Conservation (phyloP, 129 eudicot species). For the Helichrysum umbraculigerum region DNA sequence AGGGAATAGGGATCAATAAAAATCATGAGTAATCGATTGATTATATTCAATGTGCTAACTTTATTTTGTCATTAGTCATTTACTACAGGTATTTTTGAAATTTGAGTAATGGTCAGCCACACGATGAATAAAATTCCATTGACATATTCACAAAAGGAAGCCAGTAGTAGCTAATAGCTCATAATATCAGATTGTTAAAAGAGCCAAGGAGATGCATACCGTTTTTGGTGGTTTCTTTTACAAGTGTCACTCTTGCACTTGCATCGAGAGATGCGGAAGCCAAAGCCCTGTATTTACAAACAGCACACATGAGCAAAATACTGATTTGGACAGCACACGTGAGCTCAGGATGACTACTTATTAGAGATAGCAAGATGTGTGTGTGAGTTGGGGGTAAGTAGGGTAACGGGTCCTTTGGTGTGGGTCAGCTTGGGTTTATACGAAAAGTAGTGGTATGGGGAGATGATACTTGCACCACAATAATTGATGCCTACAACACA, state of each 20-base stretch:
- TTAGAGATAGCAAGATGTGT: neutral
- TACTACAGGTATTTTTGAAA: neutral
- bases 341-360: neutral
- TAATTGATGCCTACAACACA: no score
- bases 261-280: slow-evolving; percentile 74
- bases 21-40: no score
- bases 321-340: neutral
- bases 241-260: slow-evolving; percentile 78
- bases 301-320: slow-evolving; percentile 10
- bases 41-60: no score
- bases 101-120: neutral
- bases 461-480: no score
- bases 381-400: no score
- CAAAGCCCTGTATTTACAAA: slow-evolving; percentile 53
- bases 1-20: no score
- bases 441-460: neutral
- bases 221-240: slow-evolving; percentile 53
- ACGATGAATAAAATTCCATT: neutral
- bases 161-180: neutral
- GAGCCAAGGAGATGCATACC: slow-evolving; percentile 40
- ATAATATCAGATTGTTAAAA: neutral
- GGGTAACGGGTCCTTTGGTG: neutral
- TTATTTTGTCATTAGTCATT: neutral
- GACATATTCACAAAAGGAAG: neutral
- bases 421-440: neutral